Percentiles rank a stretch among this genome's conserved stretches.
Conservation (phyloP, 1,284 basidiomycete species). For the Marasmius oreades region DNA sequence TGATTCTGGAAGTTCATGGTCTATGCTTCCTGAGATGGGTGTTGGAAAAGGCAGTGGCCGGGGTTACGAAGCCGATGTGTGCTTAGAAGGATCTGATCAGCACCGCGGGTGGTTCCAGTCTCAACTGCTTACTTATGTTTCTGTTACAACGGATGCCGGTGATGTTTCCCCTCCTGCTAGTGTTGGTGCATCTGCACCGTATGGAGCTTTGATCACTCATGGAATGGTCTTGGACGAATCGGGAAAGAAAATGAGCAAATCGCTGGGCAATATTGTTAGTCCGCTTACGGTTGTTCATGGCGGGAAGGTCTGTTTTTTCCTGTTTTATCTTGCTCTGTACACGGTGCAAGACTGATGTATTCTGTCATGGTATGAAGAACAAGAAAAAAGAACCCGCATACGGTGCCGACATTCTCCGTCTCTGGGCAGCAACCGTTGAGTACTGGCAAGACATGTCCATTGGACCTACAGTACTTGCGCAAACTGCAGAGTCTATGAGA, state of each 20-base stretch:
- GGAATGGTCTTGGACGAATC: conserved; percentile 94
- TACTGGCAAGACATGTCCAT: conserved; percentile 89
- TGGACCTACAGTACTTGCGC: conserved; percentile 74
- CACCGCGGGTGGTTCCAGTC: conserved; percentile 99
- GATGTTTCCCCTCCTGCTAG: conserved; percentile 21
- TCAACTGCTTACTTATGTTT: conserved; percentile 82
- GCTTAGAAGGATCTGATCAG: conserved; percentile 95
- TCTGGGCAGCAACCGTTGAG: conserved; percentile 93
- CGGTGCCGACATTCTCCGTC: conserved; percentile 83
- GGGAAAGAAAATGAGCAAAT: conserved; percentile 99
- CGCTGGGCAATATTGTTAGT: conserved; percentile 87
- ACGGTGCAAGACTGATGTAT: too few species aligned
- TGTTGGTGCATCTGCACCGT: too few species aligned
- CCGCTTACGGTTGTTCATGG: conserved; percentile 83
- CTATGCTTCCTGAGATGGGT: conserved; percentile 56
- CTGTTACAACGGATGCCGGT: conserved; percentile 31
- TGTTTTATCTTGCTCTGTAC: too few species aligned
- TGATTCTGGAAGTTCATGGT: conserved; percentile 96
- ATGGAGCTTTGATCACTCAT: conserved; percentile 86
- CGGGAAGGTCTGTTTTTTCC: conserved; percentile 72
- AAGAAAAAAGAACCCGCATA: conserved; percentile 72
- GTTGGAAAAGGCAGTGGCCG: conserved; percentile 28
- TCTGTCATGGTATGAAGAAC: conserved; percentile 43
- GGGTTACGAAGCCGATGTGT: conserved; percentile 74
- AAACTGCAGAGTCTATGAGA: conserved; percentile 76